Conservation (phyloP, 2,329 filamentous ascomycete species). For the Colletotrichum camelliae region DNA sequence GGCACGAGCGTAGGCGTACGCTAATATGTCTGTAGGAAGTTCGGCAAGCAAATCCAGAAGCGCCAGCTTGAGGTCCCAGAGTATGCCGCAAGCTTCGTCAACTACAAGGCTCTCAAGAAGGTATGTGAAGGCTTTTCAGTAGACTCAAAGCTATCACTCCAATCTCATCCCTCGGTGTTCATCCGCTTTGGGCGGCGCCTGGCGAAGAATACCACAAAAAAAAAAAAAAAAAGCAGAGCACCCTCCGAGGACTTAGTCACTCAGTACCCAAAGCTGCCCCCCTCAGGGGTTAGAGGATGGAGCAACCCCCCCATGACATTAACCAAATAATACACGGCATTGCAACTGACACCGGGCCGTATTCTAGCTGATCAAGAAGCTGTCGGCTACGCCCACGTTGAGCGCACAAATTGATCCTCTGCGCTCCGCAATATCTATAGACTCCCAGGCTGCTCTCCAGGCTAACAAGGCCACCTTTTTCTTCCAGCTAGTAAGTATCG, state of each 20-base stretch:
- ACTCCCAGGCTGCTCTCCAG: conserved; percentile 89
- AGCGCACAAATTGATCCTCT: conserved; percentile 73
- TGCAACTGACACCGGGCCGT: conserved; percentile 34
- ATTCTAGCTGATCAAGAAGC: conserved; percentile 92
- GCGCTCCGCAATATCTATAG: conserved; percentile 54
- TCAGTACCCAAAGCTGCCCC: conserved; percentile 15
- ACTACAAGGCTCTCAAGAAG: conserved; percentile 99
- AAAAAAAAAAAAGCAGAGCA: not conserved
- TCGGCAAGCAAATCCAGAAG: conserved; percentile 99
- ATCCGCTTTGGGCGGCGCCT: not conserved
- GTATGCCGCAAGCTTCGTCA: conserved; percentile 98
- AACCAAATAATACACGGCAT: conserved; percentile 1
- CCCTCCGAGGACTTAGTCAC: conserved; percentile 2
- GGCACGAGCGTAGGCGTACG: not conserved
- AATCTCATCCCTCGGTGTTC: not conserved
- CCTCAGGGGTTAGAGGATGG: conserved; percentile 11
- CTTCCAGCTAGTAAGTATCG: conserved; percentile 81
- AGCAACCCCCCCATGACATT: conserved; percentile 19
- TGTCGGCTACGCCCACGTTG: conserved; percentile 89
- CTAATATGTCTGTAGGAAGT: conserved; percentile 74
- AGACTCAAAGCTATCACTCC: not conserved
- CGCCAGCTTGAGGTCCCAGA: conserved; percentile 98
- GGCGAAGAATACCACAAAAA: not conserved
- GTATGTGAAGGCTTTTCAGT: conserved; percentile 51
- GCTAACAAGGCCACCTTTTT: conserved; percentile 99